These are phyloP conservation scores for Ceratocystis cacaofunesta DNA, from an alignment of 2,329 filamentous ascomycete genomes.

Conservation along the genomic window DNA sequence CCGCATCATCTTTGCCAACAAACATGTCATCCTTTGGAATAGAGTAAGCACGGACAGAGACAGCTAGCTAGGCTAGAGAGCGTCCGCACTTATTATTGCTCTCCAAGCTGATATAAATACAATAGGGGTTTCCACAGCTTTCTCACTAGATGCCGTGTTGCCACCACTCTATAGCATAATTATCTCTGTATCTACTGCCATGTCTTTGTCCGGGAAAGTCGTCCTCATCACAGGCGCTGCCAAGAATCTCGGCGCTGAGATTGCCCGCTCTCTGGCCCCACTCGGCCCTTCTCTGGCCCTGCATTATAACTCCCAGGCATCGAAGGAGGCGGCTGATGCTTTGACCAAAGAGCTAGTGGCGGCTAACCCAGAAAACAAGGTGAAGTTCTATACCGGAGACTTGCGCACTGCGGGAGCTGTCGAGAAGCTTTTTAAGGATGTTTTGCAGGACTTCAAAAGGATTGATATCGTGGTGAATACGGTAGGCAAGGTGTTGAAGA, in stretches of 20 bases:
- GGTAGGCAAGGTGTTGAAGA: conserved; percentile 35
- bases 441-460: conserved; percentile 28
- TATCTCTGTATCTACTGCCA: conserved; percentile 4
- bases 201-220: conserved; percentile 27
- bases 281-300: conserved; percentile 43
- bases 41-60: too few species aligned
- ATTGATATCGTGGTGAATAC: conserved; percentile 38
- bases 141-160: background rate
- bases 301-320: conserved; percentile 36
- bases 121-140: background rate
- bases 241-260: conserved; percentile 46
- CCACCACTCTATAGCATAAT: too few species aligned
- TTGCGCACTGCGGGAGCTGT: conserved; percentile 29
- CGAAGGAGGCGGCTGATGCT: conserved; percentile 25
- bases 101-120: background rate
- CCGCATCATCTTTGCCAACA: too few species aligned
- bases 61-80: too few species aligned
- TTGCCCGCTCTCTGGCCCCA: conserved; percentile 40
- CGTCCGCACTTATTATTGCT: too few species aligned
- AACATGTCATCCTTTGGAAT: too few species aligned
- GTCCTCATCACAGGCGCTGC: conserved; percentile 40
- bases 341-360: conserved; percentile 27
- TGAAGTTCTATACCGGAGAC: conserved; percentile 30
- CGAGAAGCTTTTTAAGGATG: conserved; percentile 27
- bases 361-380: conserved; percentile 23